Evolutionary conservation across 2,329 filamentous ascomycete species (phyloP).

Genomic region (Coleophoma eucalyptorum): DNA sequence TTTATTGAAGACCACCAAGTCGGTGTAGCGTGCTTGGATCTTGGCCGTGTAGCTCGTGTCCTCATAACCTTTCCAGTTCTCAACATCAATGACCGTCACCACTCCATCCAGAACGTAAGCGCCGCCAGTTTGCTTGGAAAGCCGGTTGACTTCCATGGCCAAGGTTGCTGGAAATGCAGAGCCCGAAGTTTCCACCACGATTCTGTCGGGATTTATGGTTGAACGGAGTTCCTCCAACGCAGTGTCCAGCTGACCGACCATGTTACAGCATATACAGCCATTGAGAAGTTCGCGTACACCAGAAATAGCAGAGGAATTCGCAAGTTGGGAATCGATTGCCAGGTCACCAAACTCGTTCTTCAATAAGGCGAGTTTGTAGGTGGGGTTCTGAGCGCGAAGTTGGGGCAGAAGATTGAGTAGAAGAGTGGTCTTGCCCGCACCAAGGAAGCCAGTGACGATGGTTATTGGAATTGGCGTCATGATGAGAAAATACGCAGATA

Average conservation of each 20-base stretch:
- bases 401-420: constrained; percentile 93
- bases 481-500: background rate
- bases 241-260: constrained; percentile 83
- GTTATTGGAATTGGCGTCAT: constrained; percentile 82
- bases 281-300: constrained; percentile 92
- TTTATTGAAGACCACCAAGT: constrained; percentile 71
- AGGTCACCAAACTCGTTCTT: constrained; percentile 99
- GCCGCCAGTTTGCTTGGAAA: constrained; percentile 49
- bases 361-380: constrained; percentile 86
- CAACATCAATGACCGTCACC: constrained; percentile 68
- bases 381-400: constrained; percentile 65
- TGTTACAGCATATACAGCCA: constrained; percentile 98
- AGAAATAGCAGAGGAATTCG: constrained; percentile 75
- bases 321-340: constrained; percentile 89
- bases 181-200: constrained; percentile 91
- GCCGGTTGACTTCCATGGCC: constrained; percentile 67
- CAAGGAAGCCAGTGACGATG: constrained; percentile 93
- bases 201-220: constrained; percentile 65
- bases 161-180: constrained; percentile 57
- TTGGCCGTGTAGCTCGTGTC: constrained; percentile 69
- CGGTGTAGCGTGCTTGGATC: constrained; percentile 68
- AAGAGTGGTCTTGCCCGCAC: constrained; percentile 93
- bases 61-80: constrained; percentile 74
- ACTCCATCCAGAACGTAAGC: constrained; percentile 65
- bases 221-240: constrained; percentile 72